These are phyloP conservation scores for Fremontodendron californicum DNA, from an alignment of 345 rosid genomes.

Conservation along the genomic window DNA sequence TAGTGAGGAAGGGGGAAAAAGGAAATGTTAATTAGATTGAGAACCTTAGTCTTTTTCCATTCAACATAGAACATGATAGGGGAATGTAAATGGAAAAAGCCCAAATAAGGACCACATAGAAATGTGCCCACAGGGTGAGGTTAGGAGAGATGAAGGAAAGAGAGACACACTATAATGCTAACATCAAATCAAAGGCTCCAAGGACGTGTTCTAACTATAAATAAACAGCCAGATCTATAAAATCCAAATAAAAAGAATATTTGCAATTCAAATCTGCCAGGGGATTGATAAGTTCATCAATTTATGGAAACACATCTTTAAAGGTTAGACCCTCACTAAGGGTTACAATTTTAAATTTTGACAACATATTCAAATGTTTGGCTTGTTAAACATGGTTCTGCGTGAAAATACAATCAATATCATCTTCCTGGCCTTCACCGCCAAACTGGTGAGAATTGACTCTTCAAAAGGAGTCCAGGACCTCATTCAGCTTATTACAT, in stretches of 20 bases:
- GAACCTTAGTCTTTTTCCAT: neutral
- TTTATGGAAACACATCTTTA: neutral
- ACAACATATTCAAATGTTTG: neutral
- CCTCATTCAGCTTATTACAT: constrained; percentile 6
- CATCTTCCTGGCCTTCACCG: neutral
- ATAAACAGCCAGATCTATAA: neutral
- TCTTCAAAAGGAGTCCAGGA: neutral
- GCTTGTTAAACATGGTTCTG: neutral
- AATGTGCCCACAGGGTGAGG: neutral
- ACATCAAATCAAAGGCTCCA: neutral
- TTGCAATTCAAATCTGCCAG: neutral
- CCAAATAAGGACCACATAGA: neutral
- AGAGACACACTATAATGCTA: neutral
- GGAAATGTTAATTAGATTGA: neutral
- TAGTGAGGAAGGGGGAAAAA: neutral
- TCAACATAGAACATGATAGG: neutral
- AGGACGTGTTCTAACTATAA: neutral
- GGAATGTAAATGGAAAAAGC: neutral
- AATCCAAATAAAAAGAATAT: neutral
- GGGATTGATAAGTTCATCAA: neutral
- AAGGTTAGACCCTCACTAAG: neutral
- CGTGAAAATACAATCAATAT: neutral
- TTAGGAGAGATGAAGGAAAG: neutral
- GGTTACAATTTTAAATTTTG: neutral
- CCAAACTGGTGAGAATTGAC: neutral